Base-by-base conservation (phyloP, 805 yeast species). In the Nakazawaea pomicola region DNA sequence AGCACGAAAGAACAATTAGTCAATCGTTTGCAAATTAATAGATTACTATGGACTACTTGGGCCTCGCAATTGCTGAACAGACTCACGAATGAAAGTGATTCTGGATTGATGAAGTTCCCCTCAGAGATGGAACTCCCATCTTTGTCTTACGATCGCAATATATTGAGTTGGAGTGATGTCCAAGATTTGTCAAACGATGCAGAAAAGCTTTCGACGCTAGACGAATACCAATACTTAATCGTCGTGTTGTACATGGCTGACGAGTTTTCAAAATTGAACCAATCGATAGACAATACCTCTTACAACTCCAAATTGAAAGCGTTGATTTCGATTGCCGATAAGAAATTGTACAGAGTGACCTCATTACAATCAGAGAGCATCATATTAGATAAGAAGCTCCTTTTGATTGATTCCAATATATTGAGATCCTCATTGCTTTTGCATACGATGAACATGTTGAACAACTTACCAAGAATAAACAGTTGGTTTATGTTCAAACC, bases 11-110 rank as follows among this genome's bases (percentile, higher is more conserved):
- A 55, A 31, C 70, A 65, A 42, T 46, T 62, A 2, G 37, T 58
- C 7, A 59, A 57, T 25, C 55, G 67, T 33, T 69, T 66, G 41
- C 51, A 55, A 35, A 41, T 55, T 29, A 39, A 62, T 7, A 49
- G 71, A 44, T 47, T 60, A 3, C 45, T 67, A 10, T 68, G 73
- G 73, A 57, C 59, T 4, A 54, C 60, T 6, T 68, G 65, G 64
- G 61, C 58, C 43, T 47, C 60, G 36, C 58, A 60, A 4, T n/a
- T 39, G 58, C 56, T 10, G 61, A 55, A 41, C 42, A 62, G 19
- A 23, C 25, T 10, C 25, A 23, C 25, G 10, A 23, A n/a, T n/a
- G n/a, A n/a, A n/a, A n/a, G n/a, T n/a, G n/a, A n/a, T n/a, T n/a
- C n/a, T n/a, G n/a, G 23, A 43, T 23, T 23, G 25, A 43, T 65